Conservation (phyloP, 306 rosid genomes). For the Myrica gale region DNA sequence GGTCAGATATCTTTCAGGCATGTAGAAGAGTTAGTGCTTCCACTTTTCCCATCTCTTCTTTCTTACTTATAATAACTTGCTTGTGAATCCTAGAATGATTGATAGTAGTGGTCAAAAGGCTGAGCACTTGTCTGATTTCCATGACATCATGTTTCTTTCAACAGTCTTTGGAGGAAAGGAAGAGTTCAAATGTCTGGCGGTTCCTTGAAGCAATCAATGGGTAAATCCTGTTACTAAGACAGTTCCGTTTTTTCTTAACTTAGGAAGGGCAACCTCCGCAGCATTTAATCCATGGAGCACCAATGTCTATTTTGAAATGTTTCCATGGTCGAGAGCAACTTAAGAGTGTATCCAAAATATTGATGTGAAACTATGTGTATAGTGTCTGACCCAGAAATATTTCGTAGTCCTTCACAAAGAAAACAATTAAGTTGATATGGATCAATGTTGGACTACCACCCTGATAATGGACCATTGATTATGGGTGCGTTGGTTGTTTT, state of each 20-base stretch:
- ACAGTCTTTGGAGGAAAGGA: slow-evolving; percentile 85
- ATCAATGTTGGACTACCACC: slow-evolving; percentile 5
- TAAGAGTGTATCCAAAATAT: background rate
- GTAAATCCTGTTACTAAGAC: slow-evolving; percentile 38
- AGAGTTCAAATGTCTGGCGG: slow-evolving; percentile 81
- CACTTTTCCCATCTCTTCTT: slow-evolving; percentile 1
- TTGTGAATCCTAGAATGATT: slow-evolving; percentile 7
- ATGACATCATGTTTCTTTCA: slow-evolving; percentile 22
- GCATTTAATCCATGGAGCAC: background rate
- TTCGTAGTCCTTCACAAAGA: background rate
- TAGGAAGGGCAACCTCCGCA: background rate
- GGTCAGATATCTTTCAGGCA: slow-evolving; percentile 72
- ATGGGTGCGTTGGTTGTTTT: slow-evolving; percentile 4
- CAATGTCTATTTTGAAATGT: slow-evolving; percentile 2
- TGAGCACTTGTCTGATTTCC: slow-evolving; percentile 29
- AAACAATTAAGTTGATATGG: background rate
- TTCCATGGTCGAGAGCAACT: background rate
- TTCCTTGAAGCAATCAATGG: slow-evolving; percentile 90
- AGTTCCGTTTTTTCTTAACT: slow-evolving; percentile 2
- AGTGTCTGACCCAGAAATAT: background rate
- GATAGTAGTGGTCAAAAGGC: slow-evolving; percentile 17
- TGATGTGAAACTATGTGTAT: background rate
- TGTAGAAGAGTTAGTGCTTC: slow-evolving; percentile 82
- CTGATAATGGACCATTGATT: slow-evolving; percentile 9
- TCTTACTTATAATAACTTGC: background rate